Percentiles rank a stretch among this genome's conserved stretches.
These are phyloP conservation scores for Hymenotorrendiella dingleyae DNA, from an alignment of 2,329 filamentous ascomycete species.

Conservation along the genomic window DNA sequence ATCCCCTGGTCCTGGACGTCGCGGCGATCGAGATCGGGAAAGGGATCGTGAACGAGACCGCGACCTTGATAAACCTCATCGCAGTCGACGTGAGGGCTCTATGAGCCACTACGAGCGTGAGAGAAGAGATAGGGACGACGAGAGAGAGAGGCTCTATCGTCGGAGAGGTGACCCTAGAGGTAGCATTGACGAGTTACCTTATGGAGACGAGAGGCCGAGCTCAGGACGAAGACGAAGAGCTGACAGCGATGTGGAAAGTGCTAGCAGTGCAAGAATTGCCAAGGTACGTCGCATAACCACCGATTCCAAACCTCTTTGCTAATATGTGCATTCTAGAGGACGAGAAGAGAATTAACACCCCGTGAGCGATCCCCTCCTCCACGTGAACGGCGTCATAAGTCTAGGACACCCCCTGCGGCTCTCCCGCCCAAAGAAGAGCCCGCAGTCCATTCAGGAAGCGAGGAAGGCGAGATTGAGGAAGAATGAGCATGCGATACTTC, in stretches of 20 bases:
- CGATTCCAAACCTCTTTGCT: constrained; percentile 4
- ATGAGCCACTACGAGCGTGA: constrained; percentile 74
- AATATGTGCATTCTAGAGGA: constrained; percentile 38
- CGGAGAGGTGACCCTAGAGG: constrained; percentile 72
- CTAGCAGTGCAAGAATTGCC: constrained; percentile 51
- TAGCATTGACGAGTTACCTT: constrained; percentile 82
- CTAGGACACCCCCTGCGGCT: constrained; percentile 46
- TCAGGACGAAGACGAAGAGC: constrained; percentile 68
- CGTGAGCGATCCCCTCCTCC: constrained; percentile 55
- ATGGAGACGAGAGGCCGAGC: constrained; percentile 67
- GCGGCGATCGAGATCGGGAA: constrained; percentile 28
- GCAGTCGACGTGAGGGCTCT: constrained; percentile 55
- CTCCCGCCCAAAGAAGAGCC: constrained; percentile 39
- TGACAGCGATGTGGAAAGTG: constrained; percentile 67
- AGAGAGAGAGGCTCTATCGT: constrained; percentile 81
- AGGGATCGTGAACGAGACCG: constrained; percentile 32
- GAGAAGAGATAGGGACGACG: constrained; percentile 79
- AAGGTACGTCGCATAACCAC: constrained; percentile 44
- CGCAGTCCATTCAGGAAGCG: constrained; percentile 65
- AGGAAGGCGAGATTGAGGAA: constrained; percentile 98
- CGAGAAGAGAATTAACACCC: constrained; percentile 49
- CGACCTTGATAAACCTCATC: constrained; percentile 35
- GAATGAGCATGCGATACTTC: constrained; percentile 25
- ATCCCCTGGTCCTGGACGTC: constrained; percentile 32
- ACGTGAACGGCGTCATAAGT: constrained; percentile 50